phyloP scores from a whole-genome alignment of 148 eudicot genomes.

The Camellia japonica region DNA sequence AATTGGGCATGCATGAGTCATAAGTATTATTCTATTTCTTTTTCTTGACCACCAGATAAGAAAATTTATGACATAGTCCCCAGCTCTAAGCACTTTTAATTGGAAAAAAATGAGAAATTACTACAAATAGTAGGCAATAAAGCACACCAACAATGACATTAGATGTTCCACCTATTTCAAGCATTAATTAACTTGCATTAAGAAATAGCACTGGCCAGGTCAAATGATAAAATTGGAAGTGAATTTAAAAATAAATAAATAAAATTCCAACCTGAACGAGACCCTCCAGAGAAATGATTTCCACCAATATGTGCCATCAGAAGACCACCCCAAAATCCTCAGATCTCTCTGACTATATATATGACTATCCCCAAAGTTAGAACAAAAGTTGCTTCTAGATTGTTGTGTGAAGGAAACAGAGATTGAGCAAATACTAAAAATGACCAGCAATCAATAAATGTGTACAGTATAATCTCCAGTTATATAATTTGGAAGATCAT shows the following conservation, averaged over 20 bases:
- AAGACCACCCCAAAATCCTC: slow-evolving; percentile 17
- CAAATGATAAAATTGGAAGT: neutral
- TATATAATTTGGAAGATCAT: neutral
- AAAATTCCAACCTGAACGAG: slow-evolving; percentile 30
- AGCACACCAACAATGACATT: neutral
- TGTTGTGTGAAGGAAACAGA: slow-evolving; percentile 3
- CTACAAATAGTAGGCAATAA: neutral
- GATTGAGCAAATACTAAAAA: too few relatives aligned
- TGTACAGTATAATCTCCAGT: neutral
- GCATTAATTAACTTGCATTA: neutral
- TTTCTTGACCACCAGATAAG: neutral
- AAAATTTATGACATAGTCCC: neutral
- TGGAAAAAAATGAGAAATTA: neutral
- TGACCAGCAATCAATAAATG: slow-evolving; percentile 9
- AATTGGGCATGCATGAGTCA: neutral
- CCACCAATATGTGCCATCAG: slow-evolving; percentile 34
- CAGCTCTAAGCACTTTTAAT: neutral
- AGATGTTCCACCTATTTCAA: slow-evolving; percentile 9
- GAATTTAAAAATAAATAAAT: neutral
- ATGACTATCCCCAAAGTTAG: neutral
- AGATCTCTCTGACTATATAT: neutral
- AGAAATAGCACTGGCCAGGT: neutral
- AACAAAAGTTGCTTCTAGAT: neutral
- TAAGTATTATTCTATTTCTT: neutral
- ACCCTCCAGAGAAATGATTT: slow-evolving; percentile 33